A percentile compares a stretch with the other conserved stretches of the same genome.
Conservation (phyloP, 2,329 filamentous ascomycete species). For the Aspergillus amoenus region DNA sequence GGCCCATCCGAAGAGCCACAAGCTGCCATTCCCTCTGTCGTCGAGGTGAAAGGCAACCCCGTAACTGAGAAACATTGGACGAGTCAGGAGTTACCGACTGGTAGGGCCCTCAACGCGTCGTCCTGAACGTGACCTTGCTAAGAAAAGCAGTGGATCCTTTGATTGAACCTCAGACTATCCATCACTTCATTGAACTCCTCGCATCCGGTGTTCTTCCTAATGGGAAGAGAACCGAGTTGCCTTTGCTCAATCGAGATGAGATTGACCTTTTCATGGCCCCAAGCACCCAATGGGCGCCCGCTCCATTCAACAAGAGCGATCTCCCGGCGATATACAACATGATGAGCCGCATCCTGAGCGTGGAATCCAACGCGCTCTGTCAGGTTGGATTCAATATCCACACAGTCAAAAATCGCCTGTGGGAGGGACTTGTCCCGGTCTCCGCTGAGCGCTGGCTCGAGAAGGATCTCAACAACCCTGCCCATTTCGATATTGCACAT, state of each 20-base stretch:
- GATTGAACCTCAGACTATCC: background rate
- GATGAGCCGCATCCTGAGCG: background rate
- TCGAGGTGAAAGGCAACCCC: background rate
- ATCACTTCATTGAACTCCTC: background rate
- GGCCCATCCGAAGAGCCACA: background rate
- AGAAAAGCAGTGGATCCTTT: background rate
- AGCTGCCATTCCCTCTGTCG: background rate
- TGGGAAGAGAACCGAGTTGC: background rate
- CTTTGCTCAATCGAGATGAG: background rate
- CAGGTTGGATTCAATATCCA: conserved; percentile 26
- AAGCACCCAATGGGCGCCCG: background rate
- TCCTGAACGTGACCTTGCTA: background rate
- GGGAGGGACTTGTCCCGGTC: conserved; percentile 26
- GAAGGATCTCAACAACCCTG: conserved; percentile 16
- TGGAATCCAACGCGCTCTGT: conserved; percentile 11
- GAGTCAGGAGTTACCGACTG: background rate
- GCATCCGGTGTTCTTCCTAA: background rate
- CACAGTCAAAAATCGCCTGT: conserved; percentile 23
- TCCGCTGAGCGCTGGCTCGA: conserved; percentile 23
- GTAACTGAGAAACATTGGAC: background rate
- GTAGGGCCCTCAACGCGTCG: background rate
- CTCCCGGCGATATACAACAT: background rate
- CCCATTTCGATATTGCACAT: conserved; percentile 22
- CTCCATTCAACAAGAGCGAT: background rate
- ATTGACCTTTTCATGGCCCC: background rate